Conservation (phyloP, 2,329 filamentous ascomycete genomes). For the Aspergillus phoenicis region DNA sequence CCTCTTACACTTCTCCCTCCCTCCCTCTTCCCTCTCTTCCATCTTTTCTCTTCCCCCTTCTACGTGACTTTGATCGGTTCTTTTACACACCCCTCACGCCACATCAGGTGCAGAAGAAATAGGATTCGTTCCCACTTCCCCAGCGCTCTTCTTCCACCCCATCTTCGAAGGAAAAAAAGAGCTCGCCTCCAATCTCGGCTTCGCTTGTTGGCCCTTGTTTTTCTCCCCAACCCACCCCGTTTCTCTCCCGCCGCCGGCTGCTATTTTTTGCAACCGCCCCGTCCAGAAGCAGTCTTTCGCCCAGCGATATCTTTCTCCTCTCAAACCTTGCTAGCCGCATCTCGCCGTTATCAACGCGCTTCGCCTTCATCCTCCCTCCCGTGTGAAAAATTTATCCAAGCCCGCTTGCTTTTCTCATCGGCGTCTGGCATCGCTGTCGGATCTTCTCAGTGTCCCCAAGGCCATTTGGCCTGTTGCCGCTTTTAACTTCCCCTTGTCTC, state of each 20-base stretch:
- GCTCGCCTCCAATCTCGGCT: no score
- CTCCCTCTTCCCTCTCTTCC: neutral
- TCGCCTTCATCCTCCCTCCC: constrained; percentile 17
- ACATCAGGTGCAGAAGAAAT: neutral
- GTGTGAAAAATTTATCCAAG: constrained; percentile 14
- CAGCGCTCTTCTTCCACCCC: neutral
- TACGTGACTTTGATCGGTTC: constrained; percentile 5
- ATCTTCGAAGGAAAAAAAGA: no score
- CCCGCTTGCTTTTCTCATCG: constrained; percentile 20
- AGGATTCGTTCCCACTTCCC: neutral
- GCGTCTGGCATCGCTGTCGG: constrained; percentile 32
- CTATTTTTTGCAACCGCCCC: constrained; percentile 14
- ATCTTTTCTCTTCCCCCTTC: constrained; percentile 11
- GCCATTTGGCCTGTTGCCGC: constrained; percentile 33
- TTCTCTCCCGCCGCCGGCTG: constrained; percentile 7
- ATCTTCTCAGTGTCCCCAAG: constrained; percentile 26
- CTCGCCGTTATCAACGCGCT: constrained; percentile 20
- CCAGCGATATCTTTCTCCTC: constrained; percentile 10
- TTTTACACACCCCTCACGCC: neutral
- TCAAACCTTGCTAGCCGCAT: constrained; percentile 24
- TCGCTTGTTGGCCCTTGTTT: neutral
- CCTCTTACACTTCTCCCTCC: neutral
- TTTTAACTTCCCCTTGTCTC: constrained; percentile 27
- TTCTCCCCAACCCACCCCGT: neutral
- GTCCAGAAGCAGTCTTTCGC: constrained; percentile 11